Conservation (phyloP, 2,329 filamentous ascomycete species). For the Cytospora piceae region DNA sequence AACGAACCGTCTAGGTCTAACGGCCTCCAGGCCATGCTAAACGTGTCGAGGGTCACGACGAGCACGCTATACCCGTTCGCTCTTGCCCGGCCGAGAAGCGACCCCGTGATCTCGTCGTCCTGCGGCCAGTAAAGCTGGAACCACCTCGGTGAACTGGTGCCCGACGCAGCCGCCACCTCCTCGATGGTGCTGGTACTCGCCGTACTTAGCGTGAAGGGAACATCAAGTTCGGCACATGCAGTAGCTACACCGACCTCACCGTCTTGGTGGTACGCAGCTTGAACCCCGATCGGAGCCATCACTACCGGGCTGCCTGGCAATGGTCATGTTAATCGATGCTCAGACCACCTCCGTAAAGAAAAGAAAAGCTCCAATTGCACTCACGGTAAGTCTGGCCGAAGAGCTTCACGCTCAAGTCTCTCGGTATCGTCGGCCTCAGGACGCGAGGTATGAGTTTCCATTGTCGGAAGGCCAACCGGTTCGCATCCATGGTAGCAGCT, state of each 20-base stretch:
- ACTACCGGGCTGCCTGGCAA: constrained; percentile 51
- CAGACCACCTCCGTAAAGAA: not conserved
- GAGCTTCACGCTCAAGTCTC: constrained; percentile 55
- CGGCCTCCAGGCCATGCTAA: constrained; percentile 69
- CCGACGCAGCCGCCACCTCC: constrained; percentile 63
- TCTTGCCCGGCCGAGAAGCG: constrained; percentile 64
- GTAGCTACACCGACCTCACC: constrained; percentile 66
- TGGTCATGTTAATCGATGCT: constrained; percentile 16
- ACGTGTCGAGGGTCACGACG: constrained; percentile 75
- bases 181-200: constrained; percentile 67
- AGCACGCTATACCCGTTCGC: constrained; percentile 65
- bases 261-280: constrained; percentile 67
- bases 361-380: constrained; percentile 15
- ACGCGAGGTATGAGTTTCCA: constrained; percentile 58
- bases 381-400: constrained; percentile 54
- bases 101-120: constrained; percentile 66
- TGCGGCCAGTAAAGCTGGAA: constrained; percentile 78
- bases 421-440: constrained; percentile 47
- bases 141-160: constrained; percentile 60
- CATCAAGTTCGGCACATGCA: constrained; percentile 61
- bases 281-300: constrained; percentile 71
- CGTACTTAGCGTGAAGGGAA: constrained; percentile 71
- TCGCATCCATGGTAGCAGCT: constrained; percentile 62
- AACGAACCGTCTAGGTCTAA: constrained; percentile 67
- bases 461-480: constrained; percentile 59